Conservation (phyloP, 345 rosid genomes). For the Arabis hirsuta region DNA sequence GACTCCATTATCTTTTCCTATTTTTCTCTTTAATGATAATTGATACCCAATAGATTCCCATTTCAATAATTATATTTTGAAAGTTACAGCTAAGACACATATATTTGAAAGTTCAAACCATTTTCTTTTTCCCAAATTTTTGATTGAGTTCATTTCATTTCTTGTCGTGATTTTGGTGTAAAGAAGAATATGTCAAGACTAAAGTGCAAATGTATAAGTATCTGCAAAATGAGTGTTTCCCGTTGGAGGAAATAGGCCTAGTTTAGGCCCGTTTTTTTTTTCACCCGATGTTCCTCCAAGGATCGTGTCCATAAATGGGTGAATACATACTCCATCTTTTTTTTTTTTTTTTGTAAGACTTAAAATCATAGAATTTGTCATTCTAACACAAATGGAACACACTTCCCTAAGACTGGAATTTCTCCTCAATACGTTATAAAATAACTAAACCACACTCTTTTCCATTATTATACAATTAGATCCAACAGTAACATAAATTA, state of each 20-base stretch:
- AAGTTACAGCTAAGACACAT: background rate
- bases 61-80: slow-evolving; percentile 34
- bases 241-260: background rate
- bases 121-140: background rate
- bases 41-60: slow-evolving; percentile 35
- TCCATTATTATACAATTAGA: background rate
- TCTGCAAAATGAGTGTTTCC: background rate
- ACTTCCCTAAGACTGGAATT: no score
- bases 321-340: no score
- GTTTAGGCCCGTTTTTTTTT: background rate
- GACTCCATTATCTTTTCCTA: slow-evolving; percentile 38
- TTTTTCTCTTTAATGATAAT: slow-evolving; percentile 28
- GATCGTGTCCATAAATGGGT: no score
- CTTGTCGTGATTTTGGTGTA: background rate
- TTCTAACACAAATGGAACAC: no score
- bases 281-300: no score
- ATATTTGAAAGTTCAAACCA: background rate
- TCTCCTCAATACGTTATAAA: no score
- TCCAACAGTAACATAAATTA: background rate
- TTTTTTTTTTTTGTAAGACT: no score
- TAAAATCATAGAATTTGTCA: no score
- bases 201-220: no score
- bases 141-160: background rate
- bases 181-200: background rate
- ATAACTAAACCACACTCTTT: background rate